Conservation (phyloP, 1,139 yeast species). For the Lodderomyces pseudojiufengensis region DNA sequence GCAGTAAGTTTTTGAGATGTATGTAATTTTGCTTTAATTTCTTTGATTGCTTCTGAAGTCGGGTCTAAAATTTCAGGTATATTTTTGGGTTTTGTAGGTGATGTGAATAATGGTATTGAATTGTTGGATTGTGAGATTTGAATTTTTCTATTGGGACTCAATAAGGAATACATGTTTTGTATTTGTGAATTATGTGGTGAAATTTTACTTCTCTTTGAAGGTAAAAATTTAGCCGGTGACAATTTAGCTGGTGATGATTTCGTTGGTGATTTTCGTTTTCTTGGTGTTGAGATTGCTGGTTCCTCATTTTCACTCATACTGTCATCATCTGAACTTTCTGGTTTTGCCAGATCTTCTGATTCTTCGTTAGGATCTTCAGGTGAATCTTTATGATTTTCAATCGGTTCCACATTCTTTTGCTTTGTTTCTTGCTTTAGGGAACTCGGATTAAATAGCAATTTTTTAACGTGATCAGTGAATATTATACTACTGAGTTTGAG, state of each 20-base stretch:
- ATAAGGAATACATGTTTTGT: constrained; percentile 10
- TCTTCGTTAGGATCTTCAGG: constrained; percentile 9
- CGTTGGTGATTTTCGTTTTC: constrained; percentile 7
- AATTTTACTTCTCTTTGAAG: background rate
- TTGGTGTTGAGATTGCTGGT: background rate
- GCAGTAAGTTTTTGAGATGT: constrained; percentile 60
- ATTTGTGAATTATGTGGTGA: constrained; percentile 6
- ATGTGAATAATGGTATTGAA: constrained; percentile 22
- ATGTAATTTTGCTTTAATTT: constrained; percentile 58
- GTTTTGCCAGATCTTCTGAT: constrained; percentile 4
- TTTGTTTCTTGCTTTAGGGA: background rate
- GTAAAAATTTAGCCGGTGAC: constrained; percentile 5
- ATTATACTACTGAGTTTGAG: too few relatives aligned
- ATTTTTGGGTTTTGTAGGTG: constrained; percentile 25
- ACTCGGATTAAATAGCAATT: constrained; percentile 8
- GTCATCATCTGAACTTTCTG: constrained; percentile 3
- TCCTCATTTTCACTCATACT: constrained; percentile 4
- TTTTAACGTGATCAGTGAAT: constrained; percentile 22
- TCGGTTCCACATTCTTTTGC: background rate
- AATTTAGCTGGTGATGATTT: background rate
- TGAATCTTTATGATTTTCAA: constrained; percentile 6
- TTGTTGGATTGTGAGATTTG: constrained; percentile 11
- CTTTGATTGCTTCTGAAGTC: constrained; percentile 43
- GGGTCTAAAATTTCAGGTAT: constrained; percentile 25
- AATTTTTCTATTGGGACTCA: constrained; percentile 14